Percentiles rank a stretch among this genome's conserved stretches.
Evolutionary conservation across 192 early-diverging fungal species (phyloP).

Genomic region (Chytriomyces confervae): DNA sequence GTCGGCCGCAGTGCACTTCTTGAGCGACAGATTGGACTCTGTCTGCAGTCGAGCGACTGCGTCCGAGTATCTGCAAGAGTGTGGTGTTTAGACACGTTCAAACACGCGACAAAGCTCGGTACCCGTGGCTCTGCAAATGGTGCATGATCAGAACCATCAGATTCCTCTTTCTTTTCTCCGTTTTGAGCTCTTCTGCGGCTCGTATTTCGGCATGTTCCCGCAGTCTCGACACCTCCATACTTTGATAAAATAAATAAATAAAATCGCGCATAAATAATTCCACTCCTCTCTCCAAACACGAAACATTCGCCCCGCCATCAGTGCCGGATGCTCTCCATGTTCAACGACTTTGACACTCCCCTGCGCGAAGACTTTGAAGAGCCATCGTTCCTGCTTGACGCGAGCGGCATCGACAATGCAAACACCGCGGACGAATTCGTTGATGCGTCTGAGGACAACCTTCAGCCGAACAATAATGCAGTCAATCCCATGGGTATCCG

Average conservation of each 20-base stretch:
- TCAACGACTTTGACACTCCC: background rate
- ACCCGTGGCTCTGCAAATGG: conserved; percentile 53
- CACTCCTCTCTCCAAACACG: too few species aligned
- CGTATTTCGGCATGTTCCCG: conserved; percentile 12
- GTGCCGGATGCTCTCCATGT: background rate
- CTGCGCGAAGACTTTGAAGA: conserved; percentile 17
- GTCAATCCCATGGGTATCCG: background rate
- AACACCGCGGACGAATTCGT: background rate
- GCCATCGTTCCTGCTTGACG: background rate
- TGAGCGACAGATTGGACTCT: conserved; percentile 52
- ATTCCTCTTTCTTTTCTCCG: conserved; percentile 47
- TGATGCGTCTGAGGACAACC: conserved; percentile 4
- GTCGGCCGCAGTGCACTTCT: conserved; percentile 55
- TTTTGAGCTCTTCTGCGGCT: conserved; percentile 42
- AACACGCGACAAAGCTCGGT: background rate
- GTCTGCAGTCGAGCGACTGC: conserved; percentile 48
- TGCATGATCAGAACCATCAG: conserved; percentile 53
- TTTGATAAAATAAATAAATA: background rate
- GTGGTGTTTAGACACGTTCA: background rate
- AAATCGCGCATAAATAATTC: too few species aligned
- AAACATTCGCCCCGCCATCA: background rate
- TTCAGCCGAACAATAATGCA: background rate
- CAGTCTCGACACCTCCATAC: conserved; percentile 24
- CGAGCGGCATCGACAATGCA: background rate
- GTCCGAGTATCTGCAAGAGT: conserved; percentile 44